Base-by-base conservation (phyloP, 208 protist genomes). In the Acanthamoeba royreba region DNA sequence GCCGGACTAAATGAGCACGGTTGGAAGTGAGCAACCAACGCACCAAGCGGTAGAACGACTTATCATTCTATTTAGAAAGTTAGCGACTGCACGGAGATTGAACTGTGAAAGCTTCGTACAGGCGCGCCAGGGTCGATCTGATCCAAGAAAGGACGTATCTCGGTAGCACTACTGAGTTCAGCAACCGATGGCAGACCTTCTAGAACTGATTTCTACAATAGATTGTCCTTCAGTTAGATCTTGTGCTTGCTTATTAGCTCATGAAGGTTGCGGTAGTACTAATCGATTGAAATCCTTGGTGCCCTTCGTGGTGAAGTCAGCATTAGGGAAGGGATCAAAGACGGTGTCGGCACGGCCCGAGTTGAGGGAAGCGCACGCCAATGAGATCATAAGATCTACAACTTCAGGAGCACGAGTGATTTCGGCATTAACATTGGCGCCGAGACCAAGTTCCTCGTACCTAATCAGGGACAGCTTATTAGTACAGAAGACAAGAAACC, bases 1-100 rank as follows among this genome's bases (percentile, higher is more conserved):
- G 63, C 63, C 94, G 40, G 35, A 96, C 92, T 25, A 96, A 40
- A 46, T 96, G 94, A 8, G 88, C 95, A 15, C 93, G 43, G 92
- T 94, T 88, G 61, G 58, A 69, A 4, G 92, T 72, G 47, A 94
- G 58, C 46, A 93, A n/a, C 90, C 81, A 89, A 38, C 81, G 81
- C 49, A 89, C 81, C 7, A 89, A 33, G 4, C 81, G 81, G 49
- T 89, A 89, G 53, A 66, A 89, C 49, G 7, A 66, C 81, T 89
- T 89, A 22, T 15, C 33, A 52, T n/a, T 45, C 72, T 83, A 15
- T 15, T 53, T 38, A n/a, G 4, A 43, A 53, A 66, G 8, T 19
- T 28, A 4, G 13, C 53, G 25, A 63, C 22, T 28, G n/a, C n/a
- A 66, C 17, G 63, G 45, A 11, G 66, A 8, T 31, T 11, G 38